Percentiles rank a stretch among this genome's conserved stretches.
phyloP scores from a whole-genome alignment of 202 grass and related monocot genomes.

The Brachypodium distachyon region DNA sequence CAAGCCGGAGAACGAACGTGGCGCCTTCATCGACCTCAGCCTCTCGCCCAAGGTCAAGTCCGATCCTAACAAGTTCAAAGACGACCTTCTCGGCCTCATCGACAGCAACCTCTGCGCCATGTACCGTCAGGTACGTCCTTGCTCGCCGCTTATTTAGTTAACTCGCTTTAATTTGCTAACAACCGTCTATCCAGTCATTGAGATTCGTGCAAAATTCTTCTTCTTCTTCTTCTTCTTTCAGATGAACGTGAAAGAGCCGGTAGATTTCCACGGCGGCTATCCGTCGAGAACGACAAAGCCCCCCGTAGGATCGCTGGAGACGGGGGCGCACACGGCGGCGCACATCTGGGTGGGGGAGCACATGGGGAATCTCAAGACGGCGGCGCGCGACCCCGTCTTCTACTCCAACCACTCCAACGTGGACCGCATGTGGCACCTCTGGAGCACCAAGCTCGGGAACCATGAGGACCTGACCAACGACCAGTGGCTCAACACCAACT shows the following conservation, averaged over 20 bases:
- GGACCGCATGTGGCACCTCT: not conserved
- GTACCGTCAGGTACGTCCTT: not conserved
- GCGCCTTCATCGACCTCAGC: not conserved
- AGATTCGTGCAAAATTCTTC: too few species aligned
- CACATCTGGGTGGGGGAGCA: not conserved
- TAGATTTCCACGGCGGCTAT: not conserved
- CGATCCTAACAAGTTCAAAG: not conserved
- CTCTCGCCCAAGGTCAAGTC: not conserved
- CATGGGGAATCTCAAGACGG: not conserved
- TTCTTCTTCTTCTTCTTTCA: not conserved
- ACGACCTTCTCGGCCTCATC: not conserved
- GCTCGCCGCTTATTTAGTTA: not conserved
- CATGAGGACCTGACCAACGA: not conserved
- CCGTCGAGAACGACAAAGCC: too few species aligned
- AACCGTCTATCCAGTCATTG: too few species aligned
- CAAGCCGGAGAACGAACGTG: not conserved
- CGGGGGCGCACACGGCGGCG: not conserved
- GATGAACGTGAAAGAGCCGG: not conserved
- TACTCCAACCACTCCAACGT: not conserved
- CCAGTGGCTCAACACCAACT: constrained; percentile 41
- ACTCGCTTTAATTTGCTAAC: too few species aligned
- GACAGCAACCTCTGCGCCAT: not conserved
- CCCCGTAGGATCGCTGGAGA: not conserved
- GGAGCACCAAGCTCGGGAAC: not conserved
- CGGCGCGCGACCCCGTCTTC: not conserved